A percentile compares a stretch with the other conserved stretches of the same genome.
phyloP scores from a whole-genome alignment of 1,284 basidiomycete genomes.

The Tilletiopsis washingtonensis region DNA sequence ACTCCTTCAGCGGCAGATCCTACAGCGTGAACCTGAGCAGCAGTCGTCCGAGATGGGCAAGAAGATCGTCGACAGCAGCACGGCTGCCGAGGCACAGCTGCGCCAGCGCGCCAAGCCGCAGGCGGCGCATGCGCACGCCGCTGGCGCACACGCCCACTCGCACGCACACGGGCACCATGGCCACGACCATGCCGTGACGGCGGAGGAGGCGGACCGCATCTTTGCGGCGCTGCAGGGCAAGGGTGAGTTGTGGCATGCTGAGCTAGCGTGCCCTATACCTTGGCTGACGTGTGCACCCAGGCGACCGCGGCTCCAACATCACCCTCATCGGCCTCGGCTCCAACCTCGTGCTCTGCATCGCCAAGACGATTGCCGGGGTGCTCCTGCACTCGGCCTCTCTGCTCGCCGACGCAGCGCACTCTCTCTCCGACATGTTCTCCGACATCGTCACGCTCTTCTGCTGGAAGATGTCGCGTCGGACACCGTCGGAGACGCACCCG shows the following conservation, averaged over 20 bases:
- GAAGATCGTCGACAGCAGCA: constrained; percentile 11
- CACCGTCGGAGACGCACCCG: constrained; percentile 69
- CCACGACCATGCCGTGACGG: constrained; percentile 20
- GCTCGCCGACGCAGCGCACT: constrained; percentile 90
- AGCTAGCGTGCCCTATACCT: background rate
- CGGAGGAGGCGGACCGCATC: constrained; percentile 45
- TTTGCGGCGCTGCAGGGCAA: constrained; percentile 40
- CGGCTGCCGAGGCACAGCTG: constrained; percentile 8
- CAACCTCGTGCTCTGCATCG: constrained; percentile 71
- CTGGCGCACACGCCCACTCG: constrained; percentile 9
- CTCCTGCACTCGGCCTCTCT: constrained; percentile 71
- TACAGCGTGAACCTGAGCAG: constrained; percentile 5
- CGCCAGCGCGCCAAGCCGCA: constrained; percentile 6
- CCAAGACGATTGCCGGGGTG: constrained; percentile 61
- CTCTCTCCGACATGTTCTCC: constrained; percentile 72
- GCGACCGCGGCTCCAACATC: constrained; percentile 47
- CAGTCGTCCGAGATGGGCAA: constrained; percentile 3
- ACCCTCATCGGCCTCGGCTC: constrained; percentile 62
- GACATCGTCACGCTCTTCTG: constrained; percentile 89
- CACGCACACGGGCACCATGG: constrained; percentile 8
- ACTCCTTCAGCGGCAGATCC: constrained; percentile 14
- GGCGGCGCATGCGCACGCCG: background rate
- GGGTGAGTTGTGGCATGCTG: constrained; percentile 6
- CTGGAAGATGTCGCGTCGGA: constrained; percentile 76
- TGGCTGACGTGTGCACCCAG: background rate